phyloP scores from a whole-genome alignment of 441 rosid species.

The Mallotus japonicus region DNA sequence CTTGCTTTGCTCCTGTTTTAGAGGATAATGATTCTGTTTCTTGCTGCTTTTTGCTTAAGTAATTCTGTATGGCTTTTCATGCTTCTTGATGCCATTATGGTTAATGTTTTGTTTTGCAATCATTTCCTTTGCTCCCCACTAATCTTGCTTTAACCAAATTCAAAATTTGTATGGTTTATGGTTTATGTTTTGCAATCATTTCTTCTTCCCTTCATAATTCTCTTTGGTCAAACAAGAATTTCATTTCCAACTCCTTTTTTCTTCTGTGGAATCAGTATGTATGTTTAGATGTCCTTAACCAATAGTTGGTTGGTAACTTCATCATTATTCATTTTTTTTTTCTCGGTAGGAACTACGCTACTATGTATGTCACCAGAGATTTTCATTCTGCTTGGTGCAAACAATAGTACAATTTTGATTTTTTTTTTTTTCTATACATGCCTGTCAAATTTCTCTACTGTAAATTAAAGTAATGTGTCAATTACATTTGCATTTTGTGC shows the following conservation, averaged over 20 bases:
- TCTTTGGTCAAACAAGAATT: not conserved
- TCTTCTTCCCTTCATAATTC: not conserved
- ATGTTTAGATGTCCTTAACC: not conserved
- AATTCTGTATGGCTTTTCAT: slow-evolving; percentile 15
- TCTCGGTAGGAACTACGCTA: not conserved
- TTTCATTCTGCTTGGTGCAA: slow-evolving; percentile 9
- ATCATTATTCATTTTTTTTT: not conserved
- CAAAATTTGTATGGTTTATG: not conserved
- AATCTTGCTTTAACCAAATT: not conserved
- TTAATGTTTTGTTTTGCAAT: not conserved
- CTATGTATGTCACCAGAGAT: not conserved
- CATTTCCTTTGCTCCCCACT: not conserved
- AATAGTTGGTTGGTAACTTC: not conserved
- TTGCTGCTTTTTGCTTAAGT: not conserved
- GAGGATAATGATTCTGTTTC: not conserved
- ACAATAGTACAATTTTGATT: not conserved
- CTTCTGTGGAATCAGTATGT: not conserved
- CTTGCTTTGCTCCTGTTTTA: not conserved
- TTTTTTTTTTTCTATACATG: not conserved
- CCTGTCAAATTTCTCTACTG: not conserved
- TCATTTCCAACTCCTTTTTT: not conserved
- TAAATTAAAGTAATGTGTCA: not conserved
- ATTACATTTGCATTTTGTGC: not conserved
- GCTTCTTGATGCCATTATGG: slow-evolving; percentile 11
- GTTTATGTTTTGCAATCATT: not conserved